A percentile compares a stretch with the other conserved stretches of the same genome.
Evolutionary conservation across 2,329 filamentous ascomycete genomes (phyloP).

Genomic region (Aureobasidium sp.): DNA sequence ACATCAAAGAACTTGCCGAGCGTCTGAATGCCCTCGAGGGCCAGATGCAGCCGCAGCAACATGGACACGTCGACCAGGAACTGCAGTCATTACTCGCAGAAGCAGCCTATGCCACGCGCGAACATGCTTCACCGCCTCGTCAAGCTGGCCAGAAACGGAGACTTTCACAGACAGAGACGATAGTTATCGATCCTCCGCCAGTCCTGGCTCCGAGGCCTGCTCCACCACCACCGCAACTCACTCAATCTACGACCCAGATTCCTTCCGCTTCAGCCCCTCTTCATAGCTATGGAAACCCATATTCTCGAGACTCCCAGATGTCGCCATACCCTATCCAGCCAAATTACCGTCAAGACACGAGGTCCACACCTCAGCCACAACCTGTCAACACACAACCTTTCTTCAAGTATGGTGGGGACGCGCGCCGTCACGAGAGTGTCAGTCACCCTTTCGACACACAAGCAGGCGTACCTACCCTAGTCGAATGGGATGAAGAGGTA

Average conservation of each 20-base stretch:
- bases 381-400: slow-evolving; percentile 20
- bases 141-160: slow-evolving; percentile 9
- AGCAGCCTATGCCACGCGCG: slow-evolving; percentile 12
- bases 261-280: background rate
- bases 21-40: slow-evolving; percentile 75
- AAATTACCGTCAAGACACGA: background rate
- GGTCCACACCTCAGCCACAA: background rate
- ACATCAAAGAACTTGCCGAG: slow-evolving; percentile 87
- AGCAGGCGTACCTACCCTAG: slow-evolving; percentile 17
- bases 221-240: background rate
- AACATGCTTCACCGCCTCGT: slow-evolving; percentile 6
- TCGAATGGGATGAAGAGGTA: slow-evolving; percentile 39
- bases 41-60: slow-evolving; percentile 45
- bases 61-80: slow-evolving; percentile 22
- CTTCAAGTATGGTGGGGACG: slow-evolving; percentile 22
- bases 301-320: background rate
- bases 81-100: slow-evolving; percentile 24
- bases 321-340: background rate
- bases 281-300: background rate
- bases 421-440: slow-evolving; percentile 21
- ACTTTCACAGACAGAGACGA: slow-evolving; percentile 4
- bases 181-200: background rate
- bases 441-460: slow-evolving; percentile 21
- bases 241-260: background rate
- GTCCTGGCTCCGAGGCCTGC: background rate